phyloP scores from a whole-genome alignment of 768 basidiomycete genomes.

The Dictyophora rubrovolvata region DNA sequence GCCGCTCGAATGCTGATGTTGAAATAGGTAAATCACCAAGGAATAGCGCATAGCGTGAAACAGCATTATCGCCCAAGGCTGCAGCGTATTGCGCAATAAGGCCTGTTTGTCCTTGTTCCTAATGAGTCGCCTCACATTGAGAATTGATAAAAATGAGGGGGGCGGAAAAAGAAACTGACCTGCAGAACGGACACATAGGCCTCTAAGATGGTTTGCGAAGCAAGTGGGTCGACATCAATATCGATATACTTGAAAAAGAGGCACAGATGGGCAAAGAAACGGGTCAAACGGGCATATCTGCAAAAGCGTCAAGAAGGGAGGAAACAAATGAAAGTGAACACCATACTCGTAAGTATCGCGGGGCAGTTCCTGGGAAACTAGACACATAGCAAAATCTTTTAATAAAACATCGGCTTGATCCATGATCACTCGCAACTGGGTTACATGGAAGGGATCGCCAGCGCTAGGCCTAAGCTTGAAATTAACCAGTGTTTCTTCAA shows the following conservation, averaged over 20 bases:
- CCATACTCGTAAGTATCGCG: slow-evolving; percentile 47
- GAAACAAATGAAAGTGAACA: neutral
- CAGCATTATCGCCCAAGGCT: slow-evolving; percentile 80
- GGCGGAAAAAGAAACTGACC: slow-evolving; percentile 27
- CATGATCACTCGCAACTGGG: slow-evolving; percentile 71
- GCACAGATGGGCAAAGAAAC: slow-evolving; percentile 92
- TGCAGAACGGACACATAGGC: slow-evolving; percentile 84
- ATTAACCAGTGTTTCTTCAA: neutral
- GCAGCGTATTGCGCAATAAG: slow-evolving; percentile 92
- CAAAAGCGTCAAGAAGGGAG: slow-evolving; percentile 13
- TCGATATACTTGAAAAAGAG: slow-evolving; percentile 82
- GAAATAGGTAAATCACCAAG: slow-evolving; percentile 64
- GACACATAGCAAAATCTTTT: slow-evolving; percentile 32
- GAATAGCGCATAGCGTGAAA: slow-evolving; percentile 88
- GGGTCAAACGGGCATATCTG: slow-evolving; percentile 62
- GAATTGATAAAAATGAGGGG: neutral
- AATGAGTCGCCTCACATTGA: slow-evolving; percentile 1
- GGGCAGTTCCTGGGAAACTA: slow-evolving; percentile 2
- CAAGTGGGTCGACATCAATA: slow-evolving; percentile 56
- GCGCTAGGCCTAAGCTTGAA: slow-evolving; percentile 38
- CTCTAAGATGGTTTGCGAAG: slow-evolving; percentile 76
- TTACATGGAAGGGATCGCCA: slow-evolving; percentile 70
- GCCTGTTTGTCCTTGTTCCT: slow-evolving; percentile 69
- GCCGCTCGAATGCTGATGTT: slow-evolving; percentile 53
- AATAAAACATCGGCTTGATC: slow-evolving; percentile 59